Percentiles rank a stretch among this genome's conserved stretches.
Evolutionary conservation across 371 early-diverging fungal species (phyloP).

Genomic region (Mortierella sp.): DNA sequence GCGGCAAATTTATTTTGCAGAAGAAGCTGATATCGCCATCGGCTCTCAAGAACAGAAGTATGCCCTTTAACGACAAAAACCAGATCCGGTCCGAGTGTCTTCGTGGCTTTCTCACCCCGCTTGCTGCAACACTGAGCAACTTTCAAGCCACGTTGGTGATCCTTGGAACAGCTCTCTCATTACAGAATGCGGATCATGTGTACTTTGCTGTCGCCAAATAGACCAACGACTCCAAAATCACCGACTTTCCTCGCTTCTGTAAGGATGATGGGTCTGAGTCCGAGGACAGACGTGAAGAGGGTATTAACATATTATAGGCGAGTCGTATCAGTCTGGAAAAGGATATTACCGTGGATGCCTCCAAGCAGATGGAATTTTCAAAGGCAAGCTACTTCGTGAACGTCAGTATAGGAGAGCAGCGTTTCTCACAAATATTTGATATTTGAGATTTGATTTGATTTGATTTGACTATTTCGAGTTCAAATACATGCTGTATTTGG

Average conservation of each 20-base stretch:
- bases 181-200: conserved; percentile 34
- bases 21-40: conserved; percentile 17
- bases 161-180: conserved; percentile 45
- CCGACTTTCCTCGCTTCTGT: conserved; percentile 3
- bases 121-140: conserved; percentile 21
- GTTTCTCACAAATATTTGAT: too few relatives aligned
- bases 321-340: too few relatives aligned
- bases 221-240: conserved; percentile 4
- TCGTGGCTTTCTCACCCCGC: conserved; percentile 47
- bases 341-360: too few relatives aligned
- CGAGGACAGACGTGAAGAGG: too few relatives aligned
- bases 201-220: conserved; percentile 28
- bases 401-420: too few relatives aligned
- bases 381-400: too few relatives aligned
- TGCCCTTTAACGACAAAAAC: conserved; percentile 15
- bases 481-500: too few relatives aligned
- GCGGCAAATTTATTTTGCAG: conserved; percentile 22
- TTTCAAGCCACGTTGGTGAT: conserved; percentile 43
- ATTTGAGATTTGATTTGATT: too few relatives aligned
- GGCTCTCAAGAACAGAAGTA: background rate
- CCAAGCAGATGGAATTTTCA: too few relatives aligned
- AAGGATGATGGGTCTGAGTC: background rate
- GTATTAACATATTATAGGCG: too few relatives aligned
- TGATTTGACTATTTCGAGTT: too few relatives aligned
- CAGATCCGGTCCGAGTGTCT: background rate